These are phyloP conservation scores for Ceratobasidium sp. DNA, from an alignment of 1,284 basidiomycete genomes.

Conservation along the genomic window DNA sequence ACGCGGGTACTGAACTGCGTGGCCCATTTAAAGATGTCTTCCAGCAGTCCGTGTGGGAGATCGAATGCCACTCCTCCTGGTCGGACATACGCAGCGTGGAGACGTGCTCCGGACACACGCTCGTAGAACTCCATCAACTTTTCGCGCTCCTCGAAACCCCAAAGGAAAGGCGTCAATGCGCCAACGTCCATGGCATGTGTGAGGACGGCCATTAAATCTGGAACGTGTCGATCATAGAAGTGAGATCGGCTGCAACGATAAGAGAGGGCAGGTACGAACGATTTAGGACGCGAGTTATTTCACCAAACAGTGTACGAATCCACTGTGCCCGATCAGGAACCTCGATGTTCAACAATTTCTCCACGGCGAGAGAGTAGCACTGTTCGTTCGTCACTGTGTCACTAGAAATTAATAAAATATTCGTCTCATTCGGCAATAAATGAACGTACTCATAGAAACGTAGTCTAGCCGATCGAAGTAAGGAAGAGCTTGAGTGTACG, in stretches of 20 bases:
- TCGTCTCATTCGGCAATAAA: neutral
- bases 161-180: constrained; percentile 97
- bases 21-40: constrained; percentile 98
- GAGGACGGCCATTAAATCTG: constrained; percentile 96
- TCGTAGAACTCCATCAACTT: constrained; percentile 99
- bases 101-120: constrained; percentile 96
- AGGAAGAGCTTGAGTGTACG: constrained; percentile 97
- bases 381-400: constrained; percentile 92
- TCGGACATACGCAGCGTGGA: constrained; percentile 98
- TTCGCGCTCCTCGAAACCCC: constrained; percentile 99
- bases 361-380: constrained; percentile 96
- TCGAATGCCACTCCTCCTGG: constrained; percentile 99
- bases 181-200: constrained; percentile 98
- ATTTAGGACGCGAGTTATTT: constrained; percentile 96
- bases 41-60: constrained; percentile 93
- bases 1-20: constrained; percentile 93
- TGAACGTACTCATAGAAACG: constrained; percentile 92
- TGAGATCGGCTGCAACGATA: constrained; percentile 16
- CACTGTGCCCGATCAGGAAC: constrained; percentile 99
- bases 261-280: constrained; percentile 74
- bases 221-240: constrained; percentile 11
- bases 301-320: constrained; percentile 97
- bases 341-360: constrained; percentile 98
- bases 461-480: constrained; percentile 99
- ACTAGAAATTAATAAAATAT: constrained; percentile 7